Base-by-base conservation (phyloP, 371 early-diverging fungal genomes). In the Saksenaea vasiformis region DNA sequence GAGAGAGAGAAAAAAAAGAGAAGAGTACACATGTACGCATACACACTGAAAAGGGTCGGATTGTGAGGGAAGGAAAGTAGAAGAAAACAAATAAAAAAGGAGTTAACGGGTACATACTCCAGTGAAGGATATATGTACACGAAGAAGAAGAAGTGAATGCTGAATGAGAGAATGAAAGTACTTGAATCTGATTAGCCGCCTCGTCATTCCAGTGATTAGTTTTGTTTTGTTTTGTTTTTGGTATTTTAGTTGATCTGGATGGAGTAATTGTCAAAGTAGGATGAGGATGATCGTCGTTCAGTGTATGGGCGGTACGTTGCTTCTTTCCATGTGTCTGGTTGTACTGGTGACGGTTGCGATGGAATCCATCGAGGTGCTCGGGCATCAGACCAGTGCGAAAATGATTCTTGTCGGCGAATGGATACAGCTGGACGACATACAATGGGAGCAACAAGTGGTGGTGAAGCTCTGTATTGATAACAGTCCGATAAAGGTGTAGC, bases 381-480 rank as follows among this genome's bases (percentile, higher is more conserved):
- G 7, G 51, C 51, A 22, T 47, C 51, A 9, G 51, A 47, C 51
- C 51, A 47, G 22, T 47, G 51, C 7, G 51, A 47, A 22, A 47
- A 19, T 22, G 51, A 47, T n/a, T 22, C 51, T 47, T 47, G 51
- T 22, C 22, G 17, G 51, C 51, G 51, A 22, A 47, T 47, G 8
- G 51, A 19, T 10, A 47, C 51, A n/a, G 22, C 22, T 9, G 64
- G 66, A 17, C 66, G 63, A 61, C 59, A 65, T 31, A 68, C 74
- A 57, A 65, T 68, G 57, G 61, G 69, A 34, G 63, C 64, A 34
- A 56, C 44, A 17, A 64, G 34, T 11, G 58, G 64, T n/a, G 62
- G 66, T 17, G 56, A 55, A 35, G 58, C 55, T 22, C 62, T 68
- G 66, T 54, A 64, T 34, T 44, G 66, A 22, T 19, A 47, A 22